Evolutionary conservation across 768 basidiomycete genomes (phyloP), one percentile per base, ranked within the genome.

Genomic region (Tricholoma hemisulphureum): DNA sequence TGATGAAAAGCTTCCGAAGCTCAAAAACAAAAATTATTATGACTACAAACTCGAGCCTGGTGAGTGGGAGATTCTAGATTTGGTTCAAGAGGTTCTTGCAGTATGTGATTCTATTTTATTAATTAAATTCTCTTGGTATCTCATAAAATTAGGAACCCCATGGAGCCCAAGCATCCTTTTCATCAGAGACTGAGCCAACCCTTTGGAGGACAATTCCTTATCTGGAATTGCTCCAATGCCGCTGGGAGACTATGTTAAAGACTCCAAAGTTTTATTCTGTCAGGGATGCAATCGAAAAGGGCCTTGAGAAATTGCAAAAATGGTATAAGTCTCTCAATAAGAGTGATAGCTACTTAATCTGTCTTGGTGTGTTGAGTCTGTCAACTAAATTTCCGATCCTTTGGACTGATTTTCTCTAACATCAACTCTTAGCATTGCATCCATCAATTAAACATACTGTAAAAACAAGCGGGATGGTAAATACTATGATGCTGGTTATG

Each of bases 11-110:
- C 53, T 72, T 16, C 71, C 67, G 1, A 64, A 65, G 0, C 58
- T 73, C 20, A 67, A 67, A 41, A 65, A 64, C 16, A 69, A 67
- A 58, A 50, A 35, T 10, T 71, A 71, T 55, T 50, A 51, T 7
- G 60, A 70, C 48, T 71, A 64, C 50, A 55, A 53, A 20, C 58
- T 72, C 0, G 16, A 56, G 10, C 1, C 26, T 1, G 23, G 53
- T 1, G 65, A 73, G 48, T 73, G 72, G 69, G 48, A 52, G 4
- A 60, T 60, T 35, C 45, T 72, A 2, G 55, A 51, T 13, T 57
- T 67, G 4, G 65, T 71, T 2, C 55, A 63, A 8, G 65, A 69
- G 31, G 66, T 69, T 26, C 58, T 71, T 56, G 35, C 59, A 54
- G 63, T 65, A 53, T 35, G 54, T 55, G 28, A 16, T 48, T 53